Base-by-base conservation (phyloP, 2,329 filamentous ascomycete species). In the Claviceps sorghi region DNA sequence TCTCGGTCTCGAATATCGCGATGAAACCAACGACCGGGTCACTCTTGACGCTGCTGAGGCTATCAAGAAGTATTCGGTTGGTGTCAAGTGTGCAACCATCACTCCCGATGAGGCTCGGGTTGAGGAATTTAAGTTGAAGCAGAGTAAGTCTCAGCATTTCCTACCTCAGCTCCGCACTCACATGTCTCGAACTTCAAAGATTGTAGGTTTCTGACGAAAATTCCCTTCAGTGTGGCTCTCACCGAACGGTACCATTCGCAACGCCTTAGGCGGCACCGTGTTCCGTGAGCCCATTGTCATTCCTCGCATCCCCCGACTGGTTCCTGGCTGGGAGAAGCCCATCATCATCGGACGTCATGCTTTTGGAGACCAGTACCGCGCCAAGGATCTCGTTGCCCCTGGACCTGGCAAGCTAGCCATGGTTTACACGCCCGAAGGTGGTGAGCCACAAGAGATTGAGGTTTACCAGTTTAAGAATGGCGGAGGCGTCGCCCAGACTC, bases 201-300 rank as follows among this genome's bases (percentile, higher is more conserved):
- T 19, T 26, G 30, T 29, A 44, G 6, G 21, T 13, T 7, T 32
- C 52, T 53, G 36, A 50, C 48, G 21, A 9, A 41, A 55, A 55
- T 52, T 13, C 49, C 48, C 60, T 88, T 42, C 60, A 90, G 86
- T 97, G 93, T 98, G 93, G 93, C 79, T 97, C 54, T 95, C 88
- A 53, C 93, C 93, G 65, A 98, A 98, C 70, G 93, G 93, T 67
- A 98, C 82, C 56, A 85, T 85, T 72, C 78, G 82, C 61, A 85
- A 85, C 64, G 75, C 75, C 55, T 78, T 85, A 49, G 91, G 91
- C 63, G 93, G 93, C 66, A 98, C 93, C 64, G 91, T 98, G 64
- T 98, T 98, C 85, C 87, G 93, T 70, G 93, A 96, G 73, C 93
- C 93, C 62, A 98, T 98, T 63, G 88, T 98, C 65, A 97, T 98